Percentiles rank a stretch among this genome's conserved stretches.
phyloP scores from a whole-genome alignment of 345 rosid species.

The Corchorus capsularis region DNA sequence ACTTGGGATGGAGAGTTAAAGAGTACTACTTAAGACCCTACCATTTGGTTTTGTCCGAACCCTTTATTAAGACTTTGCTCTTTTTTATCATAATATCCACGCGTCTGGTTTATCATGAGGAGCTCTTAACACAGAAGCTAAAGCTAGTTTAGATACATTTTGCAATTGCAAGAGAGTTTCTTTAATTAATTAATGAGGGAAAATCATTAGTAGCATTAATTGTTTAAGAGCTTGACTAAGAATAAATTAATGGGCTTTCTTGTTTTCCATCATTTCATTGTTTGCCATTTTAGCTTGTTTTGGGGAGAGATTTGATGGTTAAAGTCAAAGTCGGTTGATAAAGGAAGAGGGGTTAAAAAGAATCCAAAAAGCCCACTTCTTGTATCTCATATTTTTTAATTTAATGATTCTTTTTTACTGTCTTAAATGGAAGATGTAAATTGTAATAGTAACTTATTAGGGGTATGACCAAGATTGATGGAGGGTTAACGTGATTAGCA shows the following conservation, averaged over 20 bases:
- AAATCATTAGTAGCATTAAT: not conserved
- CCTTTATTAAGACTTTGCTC: not conserved
- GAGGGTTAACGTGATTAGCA: constrained; percentile 28
- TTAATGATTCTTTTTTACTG: not conserved
- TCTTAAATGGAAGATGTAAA: constrained; percentile 3
- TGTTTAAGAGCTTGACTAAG: not conserved
- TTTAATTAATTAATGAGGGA: not conserved
- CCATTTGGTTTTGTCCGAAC: constrained; percentile 30
- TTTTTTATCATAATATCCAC: not conserved
- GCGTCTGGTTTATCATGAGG: not conserved
- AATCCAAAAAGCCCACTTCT: not conserved
- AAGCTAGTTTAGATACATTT: not conserved
- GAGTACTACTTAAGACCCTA: constrained; percentile 20
- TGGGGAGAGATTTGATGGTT: not conserved
- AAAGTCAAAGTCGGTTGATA: not conserved
- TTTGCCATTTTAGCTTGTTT: not conserved
- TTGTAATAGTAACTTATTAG: not conserved
- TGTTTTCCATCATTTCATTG: constrained; percentile 15
- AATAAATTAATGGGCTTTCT: not conserved
- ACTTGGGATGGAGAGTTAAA: too few relatives aligned
- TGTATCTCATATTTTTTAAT: not conserved
- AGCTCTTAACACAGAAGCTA: not conserved
- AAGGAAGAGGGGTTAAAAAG: not conserved
- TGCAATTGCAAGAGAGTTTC: not conserved
- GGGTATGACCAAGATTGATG: constrained; percentile 34